Conservation (phyloP, 2,329 filamentous ascomycete genomes). For the Fusarium cyanostomum region DNA sequence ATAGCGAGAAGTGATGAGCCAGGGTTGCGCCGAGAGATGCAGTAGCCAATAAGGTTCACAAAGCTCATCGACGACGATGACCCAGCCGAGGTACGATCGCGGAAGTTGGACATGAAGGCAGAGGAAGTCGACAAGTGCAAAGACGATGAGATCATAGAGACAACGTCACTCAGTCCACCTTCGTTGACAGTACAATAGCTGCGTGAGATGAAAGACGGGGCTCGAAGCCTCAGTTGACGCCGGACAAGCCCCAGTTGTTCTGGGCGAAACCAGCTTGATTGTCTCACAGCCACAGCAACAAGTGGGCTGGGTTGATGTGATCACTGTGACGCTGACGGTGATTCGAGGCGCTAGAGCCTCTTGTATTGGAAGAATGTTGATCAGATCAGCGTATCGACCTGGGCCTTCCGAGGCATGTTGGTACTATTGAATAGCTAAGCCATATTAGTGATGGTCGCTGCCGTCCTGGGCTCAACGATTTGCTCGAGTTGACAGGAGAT, state of each 20-base stretch:
- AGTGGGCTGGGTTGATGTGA: constrained; percentile 32
- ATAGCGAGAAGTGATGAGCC: constrained; percentile 1
- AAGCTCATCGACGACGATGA: neutral
- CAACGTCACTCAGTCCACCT: neutral
- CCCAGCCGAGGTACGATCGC: neutral
- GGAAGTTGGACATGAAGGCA: neutral
- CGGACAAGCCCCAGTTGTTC: constrained; percentile 13
- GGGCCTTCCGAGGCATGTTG: constrained; percentile 13
- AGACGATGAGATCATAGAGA: constrained; percentile 1
- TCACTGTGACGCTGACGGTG: constrained; percentile 40
- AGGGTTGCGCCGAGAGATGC: neutral
- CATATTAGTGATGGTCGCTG: constrained; percentile 6
- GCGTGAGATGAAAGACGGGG: neutral
- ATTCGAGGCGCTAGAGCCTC: constrained; percentile 32
- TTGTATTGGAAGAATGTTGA: constrained; percentile 13
- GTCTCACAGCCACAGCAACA: constrained; percentile 37
- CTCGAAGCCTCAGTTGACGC: neutral
- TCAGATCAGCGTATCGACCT: constrained; percentile 27
- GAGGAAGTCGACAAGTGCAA: neutral
- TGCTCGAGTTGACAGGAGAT: constrained; percentile 3
- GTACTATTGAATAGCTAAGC: constrained; percentile 17
- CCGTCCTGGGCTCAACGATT: neutral
- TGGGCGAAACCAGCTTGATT: constrained; percentile 28
- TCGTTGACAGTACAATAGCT: neutral
- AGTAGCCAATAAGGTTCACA: neutral